Percentiles rank a stretch among this genome's conserved stretches.
phyloP scores from a whole-genome alignment of 202 grass and related monocot genomes.

The Alloteropsis angusta region DNA sequence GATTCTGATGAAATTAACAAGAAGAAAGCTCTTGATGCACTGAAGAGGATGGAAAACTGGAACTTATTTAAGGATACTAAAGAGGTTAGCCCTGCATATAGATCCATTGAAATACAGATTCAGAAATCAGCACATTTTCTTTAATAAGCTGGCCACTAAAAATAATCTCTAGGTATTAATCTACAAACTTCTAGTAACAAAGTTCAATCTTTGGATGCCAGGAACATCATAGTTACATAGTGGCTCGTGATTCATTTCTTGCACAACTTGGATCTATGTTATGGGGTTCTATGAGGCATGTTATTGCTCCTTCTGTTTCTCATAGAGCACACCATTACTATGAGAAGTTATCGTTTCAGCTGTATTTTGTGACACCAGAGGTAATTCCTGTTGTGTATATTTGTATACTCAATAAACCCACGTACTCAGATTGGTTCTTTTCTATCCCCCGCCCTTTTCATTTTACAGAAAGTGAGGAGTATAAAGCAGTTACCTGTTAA shows the following conservation, averaged over 20 bases:
- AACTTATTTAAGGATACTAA: slow-evolving; percentile 73
- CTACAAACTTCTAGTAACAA: neutral
- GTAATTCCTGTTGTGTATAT: slow-evolving; percentile 33
- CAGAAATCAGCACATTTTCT: neutral
- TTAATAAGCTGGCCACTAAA: neutral
- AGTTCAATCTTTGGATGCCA: slow-evolving; percentile 17
- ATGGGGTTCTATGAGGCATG: slow-evolving; percentile 88
- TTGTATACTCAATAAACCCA: neutral
- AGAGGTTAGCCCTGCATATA: slow-evolving; percentile 36
- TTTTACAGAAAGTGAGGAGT: slow-evolving; percentile 58
- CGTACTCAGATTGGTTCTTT: slow-evolving; percentile 7
- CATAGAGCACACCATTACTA: slow-evolving; percentile 81
- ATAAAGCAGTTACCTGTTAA: slow-evolving; percentile 84
- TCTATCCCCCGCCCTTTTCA: neutral
- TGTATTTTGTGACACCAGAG: slow-evolving; percentile 90
- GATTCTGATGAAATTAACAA: slow-evolving; percentile 81
- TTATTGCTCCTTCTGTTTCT: slow-evolving; percentile 89
- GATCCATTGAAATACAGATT: neutral
- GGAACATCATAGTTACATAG: slow-evolving; percentile 74
- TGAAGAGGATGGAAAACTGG: slow-evolving; percentile 91
- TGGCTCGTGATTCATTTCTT: slow-evolving; percentile 88
- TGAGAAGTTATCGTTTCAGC: slow-evolving; percentile 86
- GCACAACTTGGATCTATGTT: slow-evolving; percentile 84
- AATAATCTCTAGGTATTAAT: neutral
- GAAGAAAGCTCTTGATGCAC: slow-evolving; percentile 75